Conservation (phyloP, 2,329 filamentous ascomycete species). For the Claviceps monticola region DNA sequence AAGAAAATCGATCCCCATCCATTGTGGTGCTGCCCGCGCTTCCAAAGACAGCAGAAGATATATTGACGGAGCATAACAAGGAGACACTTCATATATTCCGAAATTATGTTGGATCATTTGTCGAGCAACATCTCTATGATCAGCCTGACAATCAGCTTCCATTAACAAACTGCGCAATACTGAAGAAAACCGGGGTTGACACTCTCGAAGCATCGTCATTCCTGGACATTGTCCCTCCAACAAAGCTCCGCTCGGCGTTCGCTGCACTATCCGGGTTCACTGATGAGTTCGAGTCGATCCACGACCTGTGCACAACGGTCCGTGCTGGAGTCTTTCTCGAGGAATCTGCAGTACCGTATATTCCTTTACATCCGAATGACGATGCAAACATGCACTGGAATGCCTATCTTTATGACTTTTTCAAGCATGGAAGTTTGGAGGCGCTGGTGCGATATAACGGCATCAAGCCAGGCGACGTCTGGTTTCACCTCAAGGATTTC, state of each 20-base stretch:
- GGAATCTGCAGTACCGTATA: slow-evolving; percentile 55
- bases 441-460: slow-evolving; percentile 50
- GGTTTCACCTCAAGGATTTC: not conserved
- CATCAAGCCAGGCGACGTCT: slow-evolving; percentile 36
- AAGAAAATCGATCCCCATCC: not conserved
- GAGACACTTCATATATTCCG: slow-evolving; percentile 53
- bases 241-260: slow-evolving; percentile 50
- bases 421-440: slow-evolving; percentile 52
- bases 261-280: slow-evolving; percentile 54
- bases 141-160: slow-evolving; percentile 15
- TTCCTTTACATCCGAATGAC: slow-evolving; percentile 46
- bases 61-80: slow-evolving; percentile 49
- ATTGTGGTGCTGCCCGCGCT: not conserved
- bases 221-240: slow-evolving; percentile 21
- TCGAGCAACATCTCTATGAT: slow-evolving; percentile 45
- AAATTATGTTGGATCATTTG: slow-evolving; percentile 55
- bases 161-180: not conserved
- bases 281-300: slow-evolving; percentile 50
- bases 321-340: slow-evolving; percentile 62
- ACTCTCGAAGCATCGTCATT: not conserved
- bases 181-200: not conserved
- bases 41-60: slow-evolving; percentile 29
- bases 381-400: slow-evolving; percentile 37
- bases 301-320: slow-evolving; percentile 51
- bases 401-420: slow-evolving; percentile 63